Evolutionary conservation across 495 filamentous ascomycete species (phyloP), one percentile per base, ranked within the genome.

Genomic region (Aspergillus biplanus): DNA sequence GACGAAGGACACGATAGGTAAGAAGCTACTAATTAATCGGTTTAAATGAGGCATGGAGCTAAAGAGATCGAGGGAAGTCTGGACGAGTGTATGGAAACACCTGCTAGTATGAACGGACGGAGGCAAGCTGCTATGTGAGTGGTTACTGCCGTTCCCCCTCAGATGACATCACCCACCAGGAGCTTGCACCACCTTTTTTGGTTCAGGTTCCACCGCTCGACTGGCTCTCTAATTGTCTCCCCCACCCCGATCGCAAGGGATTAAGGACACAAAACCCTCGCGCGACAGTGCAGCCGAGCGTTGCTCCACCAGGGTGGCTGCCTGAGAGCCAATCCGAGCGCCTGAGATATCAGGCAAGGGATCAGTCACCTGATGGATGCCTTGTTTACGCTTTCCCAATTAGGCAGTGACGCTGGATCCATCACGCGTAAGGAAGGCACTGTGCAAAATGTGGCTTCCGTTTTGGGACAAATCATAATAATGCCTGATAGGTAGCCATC

Each of bases 361-460:
- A 39, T 9, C 47, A 34, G 60, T 66, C 67, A 66, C 67, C 57
- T 69, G 67, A 69, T 49, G 44, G 31, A 44, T 58, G 59, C 60
- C 47, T 69, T 73, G 68, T 73, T 73, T 73, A 73, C 71, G 13
- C 33, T 52, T 64, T 68, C 70, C 70, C 52, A 47, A 73, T 70
- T 58, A 47, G 61, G 68, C 47, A 64, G 31, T 46, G 44, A 62
- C 21, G 34, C n/a, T 65, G 56, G 58, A 60, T 55, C 59, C 59
- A 44, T 66, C 63, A 68, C 65, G 64, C 64, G 65, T 68, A 64
- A 60, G 62, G 58, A 42, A 62, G 58, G 48, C 62, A 59, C 57
- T 39, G 62, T 37, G 57, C 52, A 52, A 48, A 52, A 48, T 52
- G 13, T 52, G 21, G 21, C 52, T 59, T 33, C 67, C 53, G 27